Evolutionary conservation across 805 yeast genomes (phyloP).

Genomic region (Pichia phayaonensis): DNA sequence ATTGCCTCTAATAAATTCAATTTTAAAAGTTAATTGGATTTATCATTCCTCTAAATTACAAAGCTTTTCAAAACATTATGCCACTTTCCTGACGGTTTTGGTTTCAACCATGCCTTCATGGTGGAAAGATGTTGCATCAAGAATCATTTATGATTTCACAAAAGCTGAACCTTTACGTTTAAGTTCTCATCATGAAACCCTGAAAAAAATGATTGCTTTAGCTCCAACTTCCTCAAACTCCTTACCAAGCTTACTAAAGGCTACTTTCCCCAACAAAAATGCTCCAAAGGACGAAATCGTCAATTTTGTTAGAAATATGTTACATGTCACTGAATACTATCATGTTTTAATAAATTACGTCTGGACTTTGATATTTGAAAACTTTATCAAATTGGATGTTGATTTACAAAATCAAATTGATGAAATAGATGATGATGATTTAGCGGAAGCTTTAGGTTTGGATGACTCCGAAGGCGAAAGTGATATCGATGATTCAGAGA

Average conservation of each 20-base stretch:
- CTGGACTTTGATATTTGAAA: constrained; percentile 78
- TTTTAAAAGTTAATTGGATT: constrained; percentile 64
- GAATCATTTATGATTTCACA: constrained; percentile 57
- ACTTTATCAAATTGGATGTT: constrained; percentile 80
- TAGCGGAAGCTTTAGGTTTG: constrained; percentile 37
- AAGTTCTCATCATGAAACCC: constrained; percentile 53
- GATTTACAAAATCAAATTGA: constrained; percentile 86
- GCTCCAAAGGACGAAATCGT: constrained; percentile 45
- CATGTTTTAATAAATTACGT: constrained; percentile 64
- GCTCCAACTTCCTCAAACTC: constrained; percentile 76
- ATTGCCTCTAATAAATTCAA: constrained; percentile 46
- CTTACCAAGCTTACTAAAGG: constrained; percentile 50
- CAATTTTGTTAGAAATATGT: constrained; percentile 59
- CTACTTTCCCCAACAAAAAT: constrained; percentile 74
- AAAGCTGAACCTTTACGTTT: constrained; percentile 12
- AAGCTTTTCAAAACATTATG: constrained; percentile 45
- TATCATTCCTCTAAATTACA: constrained; percentile 21
- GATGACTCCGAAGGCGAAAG: constrained; percentile 25
- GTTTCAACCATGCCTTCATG: constrained; percentile 85
- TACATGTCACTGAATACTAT: constrained; percentile 58
- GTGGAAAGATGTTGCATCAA: constrained; percentile 74
- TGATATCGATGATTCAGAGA: constrained; percentile 27
- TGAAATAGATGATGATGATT: constrained; percentile 70
- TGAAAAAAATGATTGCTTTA: constrained; percentile 55
- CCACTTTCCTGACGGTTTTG: constrained; percentile 67